phyloP scores from a whole-genome alignment of 768 basidiomycete species.

The Mycena venus region DNA sequence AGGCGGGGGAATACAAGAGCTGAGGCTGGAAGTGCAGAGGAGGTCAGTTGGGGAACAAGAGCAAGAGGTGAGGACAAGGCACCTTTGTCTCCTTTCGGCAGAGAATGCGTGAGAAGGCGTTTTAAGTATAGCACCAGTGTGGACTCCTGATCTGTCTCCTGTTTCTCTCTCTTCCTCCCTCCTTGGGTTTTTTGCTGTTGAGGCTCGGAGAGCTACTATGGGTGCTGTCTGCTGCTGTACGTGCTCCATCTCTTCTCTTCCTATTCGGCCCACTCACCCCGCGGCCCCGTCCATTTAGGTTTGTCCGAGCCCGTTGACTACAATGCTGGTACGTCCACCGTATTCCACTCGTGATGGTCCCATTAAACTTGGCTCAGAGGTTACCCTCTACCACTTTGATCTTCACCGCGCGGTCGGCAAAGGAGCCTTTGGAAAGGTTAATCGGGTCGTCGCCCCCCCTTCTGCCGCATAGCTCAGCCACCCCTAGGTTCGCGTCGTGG shows the following conservation, averaged over 20 bases:
- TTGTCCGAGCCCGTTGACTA: slow-evolving; percentile 88
- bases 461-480: slow-evolving; percentile 17
- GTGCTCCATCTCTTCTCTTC: neutral
- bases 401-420: slow-evolving; percentile 96
- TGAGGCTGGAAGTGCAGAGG: too few relatives aligned
- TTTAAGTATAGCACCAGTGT: neutral
- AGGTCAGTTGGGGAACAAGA: neutral
- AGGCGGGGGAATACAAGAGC: neutral
- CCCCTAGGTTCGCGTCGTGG: slow-evolving; percentile 91
- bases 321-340: slow-evolving; percentile 53
- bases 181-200: slow-evolving; percentile 45
- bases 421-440: slow-evolving; percentile 97
- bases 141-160: neutral
- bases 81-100: neutral
- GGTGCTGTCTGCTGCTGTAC: slow-evolving; percentile 63
- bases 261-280: neutral
- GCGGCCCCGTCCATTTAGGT: slow-evolving; percentile 20
- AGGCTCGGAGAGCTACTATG: slow-evolving; percentile 60
- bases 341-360: neutral
- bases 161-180: slow-evolving; percentile 43
- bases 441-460: slow-evolving; percentile 34
- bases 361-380: slow-evolving; percentile 54
- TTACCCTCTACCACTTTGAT: slow-evolving; percentile 96
- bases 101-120: too few relatives aligned
- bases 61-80: neutral